Percentiles rank a stretch among this genome's conserved stretches.
Conservation (phyloP, 225 moss, liverwort and hornwort genomes). For the Straminergon stramineum region DNA sequence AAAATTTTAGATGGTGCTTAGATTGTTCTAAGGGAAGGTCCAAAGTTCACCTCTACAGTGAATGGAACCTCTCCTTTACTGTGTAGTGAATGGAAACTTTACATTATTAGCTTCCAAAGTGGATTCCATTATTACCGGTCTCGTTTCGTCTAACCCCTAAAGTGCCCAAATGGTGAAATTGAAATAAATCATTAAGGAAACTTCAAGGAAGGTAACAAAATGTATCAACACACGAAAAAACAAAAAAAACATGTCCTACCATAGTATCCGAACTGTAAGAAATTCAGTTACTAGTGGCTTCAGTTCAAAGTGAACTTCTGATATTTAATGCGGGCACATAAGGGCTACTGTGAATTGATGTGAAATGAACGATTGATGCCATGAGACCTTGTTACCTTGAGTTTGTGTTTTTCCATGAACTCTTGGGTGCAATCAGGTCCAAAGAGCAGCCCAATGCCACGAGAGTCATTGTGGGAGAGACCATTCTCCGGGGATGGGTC, state of each 20-base stretch:
- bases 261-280: neutral
- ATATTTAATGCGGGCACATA: neutral
- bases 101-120: neutral
- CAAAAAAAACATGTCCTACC: too few relatives aligned
- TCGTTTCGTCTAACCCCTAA: neutral
- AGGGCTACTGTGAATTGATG: neutral
- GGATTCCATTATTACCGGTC: neutral
- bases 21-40: neutral
- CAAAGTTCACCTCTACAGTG: neutral
- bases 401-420: constrained; percentile 93
- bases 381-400: constrained; percentile 48
- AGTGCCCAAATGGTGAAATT: neutral
- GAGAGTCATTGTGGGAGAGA: constrained; percentile 69
- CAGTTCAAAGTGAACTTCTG: neutral
- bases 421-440: constrained; percentile 99
- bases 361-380: neutral
- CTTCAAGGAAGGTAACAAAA: too few relatives aligned
- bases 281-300: neutral
- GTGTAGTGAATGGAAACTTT: neutral
- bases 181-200: neutral
- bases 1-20: neutral
- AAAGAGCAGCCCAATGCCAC: constrained; percentile 92
- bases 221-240: neutral
- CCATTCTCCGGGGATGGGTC: constrained; percentile 74
- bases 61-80: too few relatives aligned